Evolutionary conservation across 345 rosid species (phyloP).

Genomic region (Isatis tinctoria): DNA sequence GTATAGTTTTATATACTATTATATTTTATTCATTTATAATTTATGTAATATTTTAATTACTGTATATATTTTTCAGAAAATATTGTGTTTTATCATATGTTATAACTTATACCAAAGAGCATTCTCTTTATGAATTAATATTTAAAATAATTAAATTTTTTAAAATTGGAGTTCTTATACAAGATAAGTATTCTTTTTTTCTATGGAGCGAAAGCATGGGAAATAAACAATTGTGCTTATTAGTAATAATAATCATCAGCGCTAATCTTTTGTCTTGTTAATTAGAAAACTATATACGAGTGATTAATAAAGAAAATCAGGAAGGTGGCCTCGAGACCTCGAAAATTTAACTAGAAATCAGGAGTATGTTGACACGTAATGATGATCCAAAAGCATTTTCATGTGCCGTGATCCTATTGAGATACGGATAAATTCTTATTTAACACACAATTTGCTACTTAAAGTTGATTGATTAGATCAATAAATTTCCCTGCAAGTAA

Average conservation of each 20-base stretch:
- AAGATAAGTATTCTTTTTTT: no score
- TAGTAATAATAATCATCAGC: background rate
- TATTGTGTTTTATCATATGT: no score
- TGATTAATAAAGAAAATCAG: background rate
- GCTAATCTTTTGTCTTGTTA: background rate
- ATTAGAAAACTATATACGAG: background rate
- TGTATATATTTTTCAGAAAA: no score
- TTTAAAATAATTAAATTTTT: no score
- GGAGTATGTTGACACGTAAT: slow-evolving; percentile 30
- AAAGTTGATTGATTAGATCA: background rate
- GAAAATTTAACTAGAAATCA: background rate
- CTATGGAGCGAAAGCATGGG: background rate
- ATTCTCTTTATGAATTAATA: no score
- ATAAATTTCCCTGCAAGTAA: slow-evolving; percentile 11
- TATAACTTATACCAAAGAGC: no score
- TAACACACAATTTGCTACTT: background rate
- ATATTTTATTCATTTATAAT: no score
- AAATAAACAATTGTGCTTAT: background rate
- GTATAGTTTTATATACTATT: no score
- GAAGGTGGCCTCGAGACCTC: slow-evolving; percentile 23
- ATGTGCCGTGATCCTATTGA: slow-evolving; percentile 33
- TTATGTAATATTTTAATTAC: no score
- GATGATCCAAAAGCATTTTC: slow-evolving; percentile 18
- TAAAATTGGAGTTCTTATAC: no score
- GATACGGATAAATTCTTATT: slow-evolving; percentile 18